phyloP scores from a whole-genome alignment of 2,329 filamentous ascomycete genomes.

The Hypoxylon sp. region DNA sequence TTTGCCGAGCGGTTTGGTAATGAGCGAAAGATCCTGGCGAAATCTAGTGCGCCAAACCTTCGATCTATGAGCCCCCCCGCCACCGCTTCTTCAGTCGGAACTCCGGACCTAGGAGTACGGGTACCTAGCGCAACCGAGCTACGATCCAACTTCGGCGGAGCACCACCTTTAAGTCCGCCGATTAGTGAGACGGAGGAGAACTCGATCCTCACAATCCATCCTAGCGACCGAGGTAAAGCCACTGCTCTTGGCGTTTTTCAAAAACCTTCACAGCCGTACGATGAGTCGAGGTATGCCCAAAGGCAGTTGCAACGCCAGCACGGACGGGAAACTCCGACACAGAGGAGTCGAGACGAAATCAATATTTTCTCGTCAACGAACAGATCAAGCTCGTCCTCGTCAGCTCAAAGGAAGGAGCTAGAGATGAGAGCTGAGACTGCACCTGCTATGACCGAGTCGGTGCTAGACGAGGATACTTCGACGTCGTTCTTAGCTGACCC shows the following conservation, averaged over 20 bases:
- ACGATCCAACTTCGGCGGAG: slow-evolving; percentile 53
- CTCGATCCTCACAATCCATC: slow-evolving; percentile 73
- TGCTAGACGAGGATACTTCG: slow-evolving; percentile 51
- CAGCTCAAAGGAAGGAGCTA: slow-evolving; percentile 52
- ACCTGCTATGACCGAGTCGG: slow-evolving; percentile 47
- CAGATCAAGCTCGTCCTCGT: slow-evolving; percentile 63
- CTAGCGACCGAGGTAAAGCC: slow-evolving; percentile 71
- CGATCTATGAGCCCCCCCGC: slow-evolving; percentile 65
- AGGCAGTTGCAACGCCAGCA: slow-evolving; percentile 84
- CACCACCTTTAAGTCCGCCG: slow-evolving; percentile 73
- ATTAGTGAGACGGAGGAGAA: slow-evolving; percentile 79
- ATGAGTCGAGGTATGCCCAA: slow-evolving; percentile 86
- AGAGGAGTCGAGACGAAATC: slow-evolving; percentile 59
- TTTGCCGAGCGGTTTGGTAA: slow-evolving; percentile 60
- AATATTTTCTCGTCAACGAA: slow-evolving; percentile 55
- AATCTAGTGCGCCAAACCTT: slow-evolving; percentile 77
- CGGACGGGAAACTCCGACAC: slow-evolving; percentile 72
- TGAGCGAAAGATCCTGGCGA: slow-evolving; percentile 61
- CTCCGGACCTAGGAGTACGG: slow-evolving; percentile 52
- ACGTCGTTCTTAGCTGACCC: slow-evolving; percentile 60
- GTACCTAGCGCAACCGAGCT: slow-evolving; percentile 53
- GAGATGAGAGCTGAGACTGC: slow-evolving; percentile 48
- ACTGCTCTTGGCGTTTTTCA: slow-evolving; percentile 59
- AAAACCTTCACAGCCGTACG: slow-evolving; percentile 80
- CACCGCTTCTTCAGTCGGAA: slow-evolving; percentile 53